Evolutionary conservation across 1,139 yeast species (phyloP).

Genomic region (Candida sp.): DNA sequence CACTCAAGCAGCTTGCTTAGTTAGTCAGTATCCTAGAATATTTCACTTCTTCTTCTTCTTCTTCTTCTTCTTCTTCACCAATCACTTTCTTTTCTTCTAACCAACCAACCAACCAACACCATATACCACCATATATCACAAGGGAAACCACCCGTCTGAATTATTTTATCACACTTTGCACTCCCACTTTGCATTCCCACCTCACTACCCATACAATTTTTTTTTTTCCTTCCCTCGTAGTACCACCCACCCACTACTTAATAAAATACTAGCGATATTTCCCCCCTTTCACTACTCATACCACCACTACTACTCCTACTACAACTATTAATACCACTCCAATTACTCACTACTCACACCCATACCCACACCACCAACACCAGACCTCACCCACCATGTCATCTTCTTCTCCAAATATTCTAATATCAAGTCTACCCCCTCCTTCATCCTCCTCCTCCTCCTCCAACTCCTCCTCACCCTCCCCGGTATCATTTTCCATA

Average conservation of each 20-base stretch:
- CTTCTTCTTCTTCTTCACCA: too few relatives aligned
- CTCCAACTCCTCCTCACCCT: not conserved
- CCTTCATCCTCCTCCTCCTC: slow-evolving; percentile 1
- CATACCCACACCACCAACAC: too few relatives aligned
- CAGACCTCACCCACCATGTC: not conserved
- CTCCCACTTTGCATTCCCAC: not conserved
- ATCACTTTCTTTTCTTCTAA: not conserved
- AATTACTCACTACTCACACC: not conserved
- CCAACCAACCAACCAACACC: not conserved
- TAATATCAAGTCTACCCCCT: slow-evolving; percentile 8
- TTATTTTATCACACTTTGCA: not conserved
- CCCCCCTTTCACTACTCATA: not conserved
- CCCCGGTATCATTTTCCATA: slow-evolving; percentile 22
- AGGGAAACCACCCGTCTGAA: too few relatives aligned
- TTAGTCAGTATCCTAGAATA: not conserved
- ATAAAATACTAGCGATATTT: not conserved
- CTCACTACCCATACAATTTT: not conserved
- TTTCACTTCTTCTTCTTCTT: not conserved
- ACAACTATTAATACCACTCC: not conserved
- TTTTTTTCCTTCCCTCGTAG: not conserved
- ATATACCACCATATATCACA: not conserved
- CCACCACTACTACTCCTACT: not conserved
- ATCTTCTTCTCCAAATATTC: slow-evolving; percentile 4
- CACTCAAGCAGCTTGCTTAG: not conserved
- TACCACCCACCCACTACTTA: too few relatives aligned